These are phyloP conservation scores for Penicillium arizonense DNA, from an alignment of 495 filamentous ascomycete genomes.

Conservation along the genomic window DNA sequence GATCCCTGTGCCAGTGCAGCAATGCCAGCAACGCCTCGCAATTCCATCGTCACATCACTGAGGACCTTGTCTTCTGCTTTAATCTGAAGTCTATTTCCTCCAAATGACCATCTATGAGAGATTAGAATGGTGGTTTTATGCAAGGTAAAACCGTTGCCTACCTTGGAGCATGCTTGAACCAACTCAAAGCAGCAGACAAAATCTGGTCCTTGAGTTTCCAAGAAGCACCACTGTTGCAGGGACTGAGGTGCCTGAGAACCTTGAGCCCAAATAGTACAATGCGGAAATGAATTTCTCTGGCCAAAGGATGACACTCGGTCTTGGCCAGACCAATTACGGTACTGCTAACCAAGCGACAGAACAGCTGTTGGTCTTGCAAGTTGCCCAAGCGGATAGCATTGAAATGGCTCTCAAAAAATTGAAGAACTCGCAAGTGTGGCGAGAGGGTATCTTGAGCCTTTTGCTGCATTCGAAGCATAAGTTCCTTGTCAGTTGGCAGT, in stretches of 20 bases:
- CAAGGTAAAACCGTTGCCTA: too few relatives aligned
- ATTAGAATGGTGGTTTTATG: too few relatives aligned
- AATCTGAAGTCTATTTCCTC: slow-evolving; percentile 86
- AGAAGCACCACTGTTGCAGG: slow-evolving; percentile 54
- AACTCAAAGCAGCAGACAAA: slow-evolving; percentile 77
- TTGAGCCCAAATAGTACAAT: slow-evolving; percentile 78
- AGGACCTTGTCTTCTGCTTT: slow-evolving; percentile 88
- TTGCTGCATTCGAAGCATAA: slow-evolving; percentile 72
- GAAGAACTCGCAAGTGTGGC: slow-evolving; percentile 81
- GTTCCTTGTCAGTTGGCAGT: slow-evolving; percentile 79
- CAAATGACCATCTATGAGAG: slow-evolving; percentile 75
- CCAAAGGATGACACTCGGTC: slow-evolving; percentile 76
- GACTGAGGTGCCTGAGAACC: slow-evolving; percentile 67
- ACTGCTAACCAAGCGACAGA: slow-evolving; percentile 71
- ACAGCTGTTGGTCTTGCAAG: slow-evolving; percentile 73
- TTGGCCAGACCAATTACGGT: slow-evolving; percentile 70
- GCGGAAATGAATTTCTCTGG: slow-evolving; percentile 87
- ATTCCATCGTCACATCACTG: slow-evolving; percentile 64
- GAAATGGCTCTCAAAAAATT: slow-evolving; percentile 91
- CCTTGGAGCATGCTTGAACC: slow-evolving; percentile 77
- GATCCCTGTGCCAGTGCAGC: slow-evolving; percentile 52
- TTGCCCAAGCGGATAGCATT: slow-evolving; percentile 82
- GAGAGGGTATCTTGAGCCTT: slow-evolving; percentile 73
- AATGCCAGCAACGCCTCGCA: slow-evolving; percentile 57
- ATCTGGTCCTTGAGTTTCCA: slow-evolving; percentile 86